Conservation (phyloP, 345 rosid species). For the Salix viminalis region DNA sequence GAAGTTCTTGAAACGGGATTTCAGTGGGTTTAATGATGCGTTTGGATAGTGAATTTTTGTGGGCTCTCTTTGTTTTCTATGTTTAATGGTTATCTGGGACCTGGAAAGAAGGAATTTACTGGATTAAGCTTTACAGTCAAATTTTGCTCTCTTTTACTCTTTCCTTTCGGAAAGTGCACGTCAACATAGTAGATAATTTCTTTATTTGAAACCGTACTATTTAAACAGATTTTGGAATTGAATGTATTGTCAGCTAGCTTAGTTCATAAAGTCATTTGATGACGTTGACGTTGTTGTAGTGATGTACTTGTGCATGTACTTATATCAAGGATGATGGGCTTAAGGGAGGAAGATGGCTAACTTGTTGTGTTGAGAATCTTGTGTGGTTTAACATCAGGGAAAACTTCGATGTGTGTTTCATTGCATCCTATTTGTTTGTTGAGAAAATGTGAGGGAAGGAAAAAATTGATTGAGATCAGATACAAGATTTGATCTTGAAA, state of each 20-base stretch:
- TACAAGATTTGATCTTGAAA: not conserved
- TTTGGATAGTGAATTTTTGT: not conserved
- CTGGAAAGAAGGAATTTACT: not conserved
- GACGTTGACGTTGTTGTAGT: not conserved
- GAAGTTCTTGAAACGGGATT: not conserved
- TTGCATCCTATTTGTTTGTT: not conserved
- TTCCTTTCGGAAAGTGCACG: not conserved
- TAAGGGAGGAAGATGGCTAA: not conserved
- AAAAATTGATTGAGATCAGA: not conserved
- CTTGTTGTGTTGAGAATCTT: not conserved
- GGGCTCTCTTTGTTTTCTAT: not conserved
- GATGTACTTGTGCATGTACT: not conserved
- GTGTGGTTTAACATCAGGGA: not conserved
- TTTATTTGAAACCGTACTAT: not conserved
- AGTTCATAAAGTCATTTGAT: not conserved
- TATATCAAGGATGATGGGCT: not conserved
- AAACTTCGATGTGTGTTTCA: not conserved
- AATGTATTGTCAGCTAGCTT: not conserved
- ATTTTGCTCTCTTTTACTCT: not conserved
- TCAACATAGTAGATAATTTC: not conserved
- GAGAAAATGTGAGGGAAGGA: not conserved
- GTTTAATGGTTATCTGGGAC: not conserved
- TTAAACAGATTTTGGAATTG: not conserved
- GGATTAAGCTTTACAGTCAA: not conserved
- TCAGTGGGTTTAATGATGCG: not conserved